Evolutionary conservation across 108 stramenopile species (phyloP).

Genomic region (Mediolabrus comicus): DNA sequence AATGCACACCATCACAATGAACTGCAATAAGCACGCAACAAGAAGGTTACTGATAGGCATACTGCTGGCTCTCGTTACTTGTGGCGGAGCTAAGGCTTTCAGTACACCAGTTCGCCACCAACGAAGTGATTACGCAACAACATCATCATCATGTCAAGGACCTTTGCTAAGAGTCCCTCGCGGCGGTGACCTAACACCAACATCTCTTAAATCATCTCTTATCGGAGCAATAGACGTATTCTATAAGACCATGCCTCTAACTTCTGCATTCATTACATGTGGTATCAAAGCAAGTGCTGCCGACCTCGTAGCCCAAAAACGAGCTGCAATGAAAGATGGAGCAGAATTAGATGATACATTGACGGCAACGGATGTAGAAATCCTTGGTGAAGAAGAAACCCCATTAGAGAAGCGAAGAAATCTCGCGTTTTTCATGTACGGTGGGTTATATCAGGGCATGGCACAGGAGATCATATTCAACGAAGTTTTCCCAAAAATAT

Average conservation of each 20-base stretch:
- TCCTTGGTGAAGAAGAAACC: background rate
- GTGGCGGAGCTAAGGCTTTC: background rate
- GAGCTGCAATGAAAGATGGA: background rate
- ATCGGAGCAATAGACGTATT: slow-evolving; percentile 39
- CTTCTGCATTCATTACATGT: slow-evolving; percentile 54
- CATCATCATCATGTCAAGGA: background rate
- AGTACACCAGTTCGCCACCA: background rate
- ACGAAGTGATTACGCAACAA: background rate
- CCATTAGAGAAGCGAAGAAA: slow-evolving; percentile 17
- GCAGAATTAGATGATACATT: background rate
- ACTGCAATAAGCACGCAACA: background rate
- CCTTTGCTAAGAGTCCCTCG: too few relatives aligned
- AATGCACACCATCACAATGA: too few relatives aligned
- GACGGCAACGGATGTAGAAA: background rate
- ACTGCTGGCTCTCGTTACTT: background rate
- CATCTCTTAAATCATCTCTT: background rate
- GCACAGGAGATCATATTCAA: slow-evolving; percentile 62
- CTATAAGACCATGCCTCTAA: slow-evolving; percentile 49
- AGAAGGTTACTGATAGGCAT: background rate
- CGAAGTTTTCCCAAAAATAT: slow-evolving; percentile 49
- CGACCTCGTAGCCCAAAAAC: slow-evolving; percentile 20
- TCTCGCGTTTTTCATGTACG: slow-evolving; percentile 60
- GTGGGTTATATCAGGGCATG: slow-evolving; percentile 65
- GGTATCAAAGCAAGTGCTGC: slow-evolving; percentile 29
- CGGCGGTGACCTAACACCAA: background rate